Conservation (phyloP, 371 early-diverging fungal species). For the Basidiobolus meristosporus region DNA sequence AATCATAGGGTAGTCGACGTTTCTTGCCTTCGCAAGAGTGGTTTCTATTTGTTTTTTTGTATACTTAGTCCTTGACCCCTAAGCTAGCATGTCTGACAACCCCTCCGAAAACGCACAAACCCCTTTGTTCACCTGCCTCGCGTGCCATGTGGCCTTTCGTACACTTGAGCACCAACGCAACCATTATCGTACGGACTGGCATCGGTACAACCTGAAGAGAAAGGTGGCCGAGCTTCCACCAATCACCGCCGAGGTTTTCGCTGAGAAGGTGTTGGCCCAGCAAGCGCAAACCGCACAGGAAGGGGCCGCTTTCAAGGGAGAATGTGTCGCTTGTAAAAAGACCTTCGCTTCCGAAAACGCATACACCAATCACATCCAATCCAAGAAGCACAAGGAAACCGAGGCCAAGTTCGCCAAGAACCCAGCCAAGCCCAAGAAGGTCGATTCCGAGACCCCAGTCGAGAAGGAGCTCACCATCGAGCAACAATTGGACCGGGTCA, state of each 20-base stretch:
- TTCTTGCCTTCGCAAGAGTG: too few relatives aligned
- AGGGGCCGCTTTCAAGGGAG: too few relatives aligned
- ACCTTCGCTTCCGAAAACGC: constrained; percentile 34
- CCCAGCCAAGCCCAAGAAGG: too few relatives aligned
- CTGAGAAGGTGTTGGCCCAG: constrained; percentile 40
- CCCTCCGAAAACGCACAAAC: constrained; percentile 12
- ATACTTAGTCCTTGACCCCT: too few relatives aligned
- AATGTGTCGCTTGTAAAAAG: too few relatives aligned
- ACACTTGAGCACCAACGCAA: constrained; percentile 64
- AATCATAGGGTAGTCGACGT: too few relatives aligned
- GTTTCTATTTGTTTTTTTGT: too few relatives aligned
- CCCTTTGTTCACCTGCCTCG: constrained; percentile 40
- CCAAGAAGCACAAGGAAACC: constrained; percentile 82
- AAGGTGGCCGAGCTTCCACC: constrained; percentile 76
- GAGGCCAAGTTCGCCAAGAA: constrained; percentile 19
- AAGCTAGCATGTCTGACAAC: too few relatives aligned
- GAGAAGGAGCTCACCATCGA: constrained; percentile 23
- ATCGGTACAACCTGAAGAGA: constrained; percentile 91
- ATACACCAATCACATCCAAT: constrained; percentile 66
- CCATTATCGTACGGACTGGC: constrained; percentile 93
- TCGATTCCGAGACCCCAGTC: constrained; percentile 22
- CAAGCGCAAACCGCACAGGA: too few relatives aligned
- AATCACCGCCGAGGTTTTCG: constrained; percentile 61
- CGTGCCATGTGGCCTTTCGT: constrained; percentile 76
- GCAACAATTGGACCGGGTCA: too few relatives aligned